phyloP scores from a whole-genome alignment of 2,329 filamentous ascomycete genomes.

The Alternaria sp. region DNA sequence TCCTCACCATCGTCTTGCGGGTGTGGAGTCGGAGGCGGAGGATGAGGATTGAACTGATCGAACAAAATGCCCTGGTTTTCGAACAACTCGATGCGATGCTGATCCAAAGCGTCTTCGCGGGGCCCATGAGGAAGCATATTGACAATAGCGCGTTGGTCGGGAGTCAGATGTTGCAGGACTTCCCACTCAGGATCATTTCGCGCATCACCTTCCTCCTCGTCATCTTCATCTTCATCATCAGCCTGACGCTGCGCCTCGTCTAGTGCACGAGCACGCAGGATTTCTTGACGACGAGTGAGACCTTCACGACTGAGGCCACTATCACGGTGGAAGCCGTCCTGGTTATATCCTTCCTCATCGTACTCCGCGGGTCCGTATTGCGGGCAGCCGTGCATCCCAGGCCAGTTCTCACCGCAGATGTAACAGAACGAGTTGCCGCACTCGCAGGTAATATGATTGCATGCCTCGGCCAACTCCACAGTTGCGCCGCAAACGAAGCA shows the following conservation, averaged over 20 bases:
- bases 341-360: slow-evolving; percentile 42
- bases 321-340: slow-evolving; percentile 37
- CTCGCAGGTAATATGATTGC: slow-evolving; percentile 43
- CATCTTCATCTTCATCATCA: not conserved
- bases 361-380: slow-evolving; percentile 38
- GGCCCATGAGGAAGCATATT: slow-evolving; percentile 11
- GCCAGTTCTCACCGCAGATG: slow-evolving; percentile 40
- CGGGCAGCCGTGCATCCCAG: slow-evolving; percentile 38
- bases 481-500: slow-evolving; percentile 34
- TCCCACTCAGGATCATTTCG: slow-evolving; percentile 13
- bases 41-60: not conserved
- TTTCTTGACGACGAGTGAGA: slow-evolving; percentile 23
- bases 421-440: slow-evolving; percentile 44
- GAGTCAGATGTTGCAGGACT: slow-evolving; percentile 22
- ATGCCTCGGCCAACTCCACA: slow-evolving; percentile 41
- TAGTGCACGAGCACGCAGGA: slow-evolving; percentile 2
- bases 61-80: slow-evolving; percentile 22
- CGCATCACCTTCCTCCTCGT: slow-evolving; percentile 7
- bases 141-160: slow-evolving; percentile 13
- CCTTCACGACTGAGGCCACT: slow-evolving; percentile 36
- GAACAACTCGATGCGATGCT: slow-evolving; percentile 25
- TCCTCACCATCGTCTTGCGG: not conserved
- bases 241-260: slow-evolving; percentile 15
- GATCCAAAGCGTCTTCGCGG: slow-evolving; percentile 21
- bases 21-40: not conserved